Evolutionary conservation across 2,329 filamentous ascomycete species (phyloP).

Genomic region (Herpotrichia juniperi): DNA sequence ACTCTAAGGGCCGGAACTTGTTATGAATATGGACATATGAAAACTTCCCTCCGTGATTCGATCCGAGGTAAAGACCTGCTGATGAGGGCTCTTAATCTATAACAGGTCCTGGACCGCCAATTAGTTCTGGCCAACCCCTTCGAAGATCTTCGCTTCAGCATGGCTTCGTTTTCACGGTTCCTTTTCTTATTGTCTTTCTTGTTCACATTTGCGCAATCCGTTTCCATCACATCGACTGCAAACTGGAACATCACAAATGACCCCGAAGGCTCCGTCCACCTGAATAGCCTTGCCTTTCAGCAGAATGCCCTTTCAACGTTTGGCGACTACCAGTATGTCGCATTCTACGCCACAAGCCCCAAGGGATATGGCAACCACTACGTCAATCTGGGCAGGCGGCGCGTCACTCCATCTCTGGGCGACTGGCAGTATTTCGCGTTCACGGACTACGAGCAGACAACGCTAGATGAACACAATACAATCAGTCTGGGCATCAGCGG

Average conservation of each 20-base stretch:
- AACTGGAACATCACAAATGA: slow-evolving; percentile 40
- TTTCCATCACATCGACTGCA: slow-evolving; percentile 33
- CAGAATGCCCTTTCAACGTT: slow-evolving; percentile 56
- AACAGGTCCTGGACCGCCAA: not conserved
- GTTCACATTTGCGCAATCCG: slow-evolving; percentile 7
- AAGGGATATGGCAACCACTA: slow-evolving; percentile 41
- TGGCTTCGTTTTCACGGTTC: not conserved
- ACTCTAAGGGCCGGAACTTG: not conserved
- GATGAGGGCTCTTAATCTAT: not conserved
- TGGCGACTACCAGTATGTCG: slow-evolving; percentile 57
- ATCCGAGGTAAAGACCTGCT: not conserved
- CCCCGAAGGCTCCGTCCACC: slow-evolving; percentile 39
- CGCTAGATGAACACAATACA: slow-evolving; percentile 60
- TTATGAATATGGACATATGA: not conserved
- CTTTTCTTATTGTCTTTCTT: not conserved
- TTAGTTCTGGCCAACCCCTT: not conserved
- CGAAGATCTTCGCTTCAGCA: not conserved
- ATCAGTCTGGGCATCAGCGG: slow-evolving; percentile 59
- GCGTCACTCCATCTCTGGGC: slow-evolving; percentile 43
- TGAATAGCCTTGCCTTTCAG: slow-evolving; percentile 59
- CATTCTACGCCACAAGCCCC: slow-evolving; percentile 49
- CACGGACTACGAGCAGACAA: slow-evolving; percentile 57
- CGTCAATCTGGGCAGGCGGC: slow-evolving; percentile 55
- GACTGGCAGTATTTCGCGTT: slow-evolving; percentile 57
- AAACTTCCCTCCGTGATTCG: not conserved